Evolutionary conservation across 2,329 filamentous ascomycete species (phyloP), one percentile per base, ranked within the genome.

Genomic region (Sclerotinia trifoliorum): DNA sequence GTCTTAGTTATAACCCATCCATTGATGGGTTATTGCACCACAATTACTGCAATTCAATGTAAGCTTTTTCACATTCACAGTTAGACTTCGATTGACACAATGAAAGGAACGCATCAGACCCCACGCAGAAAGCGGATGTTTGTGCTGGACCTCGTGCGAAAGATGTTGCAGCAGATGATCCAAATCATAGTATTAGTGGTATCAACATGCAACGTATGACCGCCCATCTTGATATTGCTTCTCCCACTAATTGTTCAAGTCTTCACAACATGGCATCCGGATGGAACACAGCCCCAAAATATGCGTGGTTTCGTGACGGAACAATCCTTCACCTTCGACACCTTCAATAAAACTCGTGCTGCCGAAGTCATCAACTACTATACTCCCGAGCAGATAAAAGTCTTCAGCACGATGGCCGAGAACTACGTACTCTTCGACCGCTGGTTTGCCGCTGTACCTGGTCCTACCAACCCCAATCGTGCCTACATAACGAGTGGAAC

Each of bases 331-430:
- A 73, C 77, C 6, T 80, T 78, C 71, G 70, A 74, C 5, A 75
- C 78, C 10, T 69, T 78, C 21, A 77, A 81, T 66, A 74, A 77
- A 44, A 74, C 75, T 0, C 77, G 80, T 49, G 80, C 79, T 3
- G 79, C 77, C 6, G 80, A 82, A 69, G 80, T 76, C 15, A 80
- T 82, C 69, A 80, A 81, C 69, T 82, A 82, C 72, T 81, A 81
- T 68, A 78, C 77, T 0, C 78, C 78, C 0, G 77, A 80, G 5
- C 78, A 80, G 67, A 76, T 82, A 24, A 80, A 78, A 1, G 77
- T 81, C 29, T 78, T 81, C 69, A 78, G 74, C 48, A 69, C 77
- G 5, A 76, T 82, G 32, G 80, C 80, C 0, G 75, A 81, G 68
- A 81, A 82, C 67, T 82, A 78, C 58, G 77, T 81, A 2, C 78